A percentile compares a stretch with the other conserved stretches of the same genome.
Evolutionary conservation across 1,284 basidiomycete species (phyloP).

Genomic region (Apiotrichum montevideense): DNA sequence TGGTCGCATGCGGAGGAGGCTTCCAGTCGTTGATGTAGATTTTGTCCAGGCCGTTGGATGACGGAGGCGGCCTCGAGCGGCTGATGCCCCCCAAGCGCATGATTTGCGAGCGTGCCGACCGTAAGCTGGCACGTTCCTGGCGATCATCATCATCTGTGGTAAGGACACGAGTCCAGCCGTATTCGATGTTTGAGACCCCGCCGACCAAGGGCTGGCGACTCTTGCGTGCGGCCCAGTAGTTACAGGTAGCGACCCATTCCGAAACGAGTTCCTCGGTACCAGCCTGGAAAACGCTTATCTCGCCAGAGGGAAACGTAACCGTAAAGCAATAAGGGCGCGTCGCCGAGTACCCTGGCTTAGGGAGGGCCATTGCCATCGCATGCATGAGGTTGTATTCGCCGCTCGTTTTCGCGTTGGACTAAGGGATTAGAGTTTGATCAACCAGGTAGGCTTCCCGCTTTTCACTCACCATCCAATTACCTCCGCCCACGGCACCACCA

Average conservation of each 20-base stretch:
- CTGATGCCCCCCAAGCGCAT: constrained; percentile 12
- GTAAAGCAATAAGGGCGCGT: constrained; percentile 91
- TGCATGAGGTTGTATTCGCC: constrained; percentile 79
- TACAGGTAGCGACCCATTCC: constrained; percentile 98
- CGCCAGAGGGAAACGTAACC: constrained; percentile 79
- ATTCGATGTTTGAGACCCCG: constrained; percentile 98
- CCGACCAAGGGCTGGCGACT: constrained; percentile 90
- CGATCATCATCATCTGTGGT: constrained; percentile 3
- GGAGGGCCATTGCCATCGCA: constrained; percentile 77
- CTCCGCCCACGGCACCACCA: constrained; percentile 67
- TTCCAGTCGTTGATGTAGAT: constrained; percentile 92
- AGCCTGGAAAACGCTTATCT: constrained; percentile 92
- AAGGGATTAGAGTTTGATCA: constrained; percentile 3
- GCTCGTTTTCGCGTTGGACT: constrained; percentile 66
- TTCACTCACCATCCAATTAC: constrained; percentile 84
- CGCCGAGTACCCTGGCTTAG: constrained; percentile 81
- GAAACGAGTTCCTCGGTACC: constrained; percentile 94
- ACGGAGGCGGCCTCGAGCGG: constrained; percentile 47
- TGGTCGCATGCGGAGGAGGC: constrained; percentile 71
- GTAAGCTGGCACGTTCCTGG: constrained; percentile 1
- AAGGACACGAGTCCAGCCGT: constrained; percentile 76
- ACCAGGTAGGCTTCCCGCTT: not conserved
- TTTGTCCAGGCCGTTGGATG: constrained; percentile 52
- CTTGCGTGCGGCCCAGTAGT: constrained; percentile 93
- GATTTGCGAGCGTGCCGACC: constrained; percentile 6